Conservation (phyloP, 352 stramenopile genomes). For the Thraustotheca clavata region DNA sequence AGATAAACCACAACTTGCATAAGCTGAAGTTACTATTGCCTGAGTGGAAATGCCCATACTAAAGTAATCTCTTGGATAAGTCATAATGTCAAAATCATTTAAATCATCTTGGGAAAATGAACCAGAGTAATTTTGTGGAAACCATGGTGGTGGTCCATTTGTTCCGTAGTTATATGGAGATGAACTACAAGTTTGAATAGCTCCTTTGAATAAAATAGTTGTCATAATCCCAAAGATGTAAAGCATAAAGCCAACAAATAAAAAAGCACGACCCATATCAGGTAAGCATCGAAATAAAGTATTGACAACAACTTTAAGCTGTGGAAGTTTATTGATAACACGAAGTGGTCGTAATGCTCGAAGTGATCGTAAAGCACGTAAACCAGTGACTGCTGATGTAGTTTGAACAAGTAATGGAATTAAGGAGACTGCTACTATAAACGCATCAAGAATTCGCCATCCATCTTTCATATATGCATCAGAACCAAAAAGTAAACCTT, state of each 20-base stretch:
- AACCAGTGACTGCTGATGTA: constrained; percentile 16
- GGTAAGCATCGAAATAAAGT: constrained; percentile 70
- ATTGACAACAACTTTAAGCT: constrained; percentile 83
- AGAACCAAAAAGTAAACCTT: constrained; percentile 62
- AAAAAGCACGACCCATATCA: constrained; percentile 21
- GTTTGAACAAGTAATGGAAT: constrained; percentile 20
- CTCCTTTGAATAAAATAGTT: constrained; percentile 63
- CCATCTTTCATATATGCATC: constrained; percentile 70
- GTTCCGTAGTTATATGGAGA: constrained; percentile 18
- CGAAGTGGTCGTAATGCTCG: constrained; percentile 63
- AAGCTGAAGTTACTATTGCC: neutral
- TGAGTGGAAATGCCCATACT: neutral
- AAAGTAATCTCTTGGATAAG: neutral
- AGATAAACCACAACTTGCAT: neutral
- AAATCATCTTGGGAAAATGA: neutral
- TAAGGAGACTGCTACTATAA: constrained; percentile 83
- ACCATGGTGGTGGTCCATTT: constrained; percentile 10
- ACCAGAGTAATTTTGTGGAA: constrained; percentile 11
- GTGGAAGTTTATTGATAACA: constrained; percentile 62
- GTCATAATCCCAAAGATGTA: constrained; percentile 70
- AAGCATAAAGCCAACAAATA: constrained; percentile 53
- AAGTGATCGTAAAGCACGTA: constrained; percentile 52
- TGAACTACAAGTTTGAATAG: constrained; percentile 32
- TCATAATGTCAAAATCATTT: constrained; percentile 13
- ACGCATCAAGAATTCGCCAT: constrained; percentile 88